Evolutionary conservation across 805 yeast species (phyloP).

Genomic region (Hanseniaspora occidentalis): DNA sequence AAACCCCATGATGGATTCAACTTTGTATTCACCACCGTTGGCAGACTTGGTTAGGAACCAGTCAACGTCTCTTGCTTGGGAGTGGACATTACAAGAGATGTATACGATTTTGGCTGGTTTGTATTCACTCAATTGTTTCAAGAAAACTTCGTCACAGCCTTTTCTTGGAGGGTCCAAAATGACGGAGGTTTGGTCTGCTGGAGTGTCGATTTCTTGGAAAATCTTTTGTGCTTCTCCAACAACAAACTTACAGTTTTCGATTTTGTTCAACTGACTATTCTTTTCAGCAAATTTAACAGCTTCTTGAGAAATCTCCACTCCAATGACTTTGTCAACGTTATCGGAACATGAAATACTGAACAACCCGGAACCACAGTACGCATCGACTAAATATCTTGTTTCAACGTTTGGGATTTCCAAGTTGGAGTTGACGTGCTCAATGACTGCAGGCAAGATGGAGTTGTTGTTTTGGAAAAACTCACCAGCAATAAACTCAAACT

Average conservation of each 20-base stretch:
- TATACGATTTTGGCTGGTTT: slow-evolving; percentile 83
- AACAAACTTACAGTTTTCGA: slow-evolving; percentile 70
- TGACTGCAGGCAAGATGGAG: slow-evolving; percentile 74
- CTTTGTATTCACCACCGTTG: slow-evolving; percentile 47
- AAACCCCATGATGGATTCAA: slow-evolving; percentile 84
- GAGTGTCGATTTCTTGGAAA: slow-evolving; percentile 67
- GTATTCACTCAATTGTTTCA: slow-evolving; percentile 74
- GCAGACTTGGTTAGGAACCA: slow-evolving; percentile 60
- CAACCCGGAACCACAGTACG: slow-evolving; percentile 92
- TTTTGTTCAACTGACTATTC: slow-evolving; percentile 66
- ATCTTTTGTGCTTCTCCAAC: slow-evolving; percentile 89
- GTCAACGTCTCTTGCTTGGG: slow-evolving; percentile 90
- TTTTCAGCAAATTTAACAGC: slow-evolving; percentile 76
- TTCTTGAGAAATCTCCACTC: slow-evolving; percentile 89
- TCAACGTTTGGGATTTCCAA: slow-evolving; percentile 34
- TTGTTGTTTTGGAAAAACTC: slow-evolving; percentile 95
- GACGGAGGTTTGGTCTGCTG: slow-evolving; percentile 67
- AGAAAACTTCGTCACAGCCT: slow-evolving; percentile 84
- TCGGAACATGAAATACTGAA: slow-evolving; percentile 78
- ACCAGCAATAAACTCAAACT: slow-evolving; percentile 84
- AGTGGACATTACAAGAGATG: slow-evolving; percentile 93
- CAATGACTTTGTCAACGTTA: slow-evolving; percentile 74
- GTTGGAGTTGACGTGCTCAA: slow-evolving; percentile 55
- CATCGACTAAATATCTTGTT: slow-evolving; percentile 72
- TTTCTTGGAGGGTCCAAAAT: slow-evolving; percentile 95